Evolutionary conservation across 768 basidiomycete species (phyloP), one percentile per base, ranked within the genome.

Genomic region (Serendipita indica): DNA sequence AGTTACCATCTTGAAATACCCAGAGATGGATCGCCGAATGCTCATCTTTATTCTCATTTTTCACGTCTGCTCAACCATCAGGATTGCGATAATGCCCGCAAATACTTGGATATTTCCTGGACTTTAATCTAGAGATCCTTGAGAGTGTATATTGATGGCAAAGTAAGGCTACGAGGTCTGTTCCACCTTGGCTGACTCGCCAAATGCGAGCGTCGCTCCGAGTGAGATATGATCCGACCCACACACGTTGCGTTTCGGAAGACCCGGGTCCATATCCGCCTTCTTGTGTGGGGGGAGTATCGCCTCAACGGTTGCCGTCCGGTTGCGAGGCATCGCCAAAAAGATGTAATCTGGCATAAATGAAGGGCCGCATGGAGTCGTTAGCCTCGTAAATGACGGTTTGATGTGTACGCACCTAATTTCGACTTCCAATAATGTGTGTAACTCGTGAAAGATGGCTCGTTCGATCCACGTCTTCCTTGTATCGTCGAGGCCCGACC

Each of bases 151-250:
- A n/a, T n/a, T n/a, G n/a, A n/a, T n/a, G n/a, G n/a, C n/a, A n/a
- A n/a, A n/a, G n/a, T n/a, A n/a, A n/a, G n/a, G n/a, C n/a, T n/a
- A n/a, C n/a, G n/a, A n/a, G n/a, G n/a, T n/a, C 35, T n/a, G 10
- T 37, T 37, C 35, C 35, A 10, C n/a, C 35, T 10, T 10, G 35
- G 10, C 35, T 37, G 35, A 10, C n/a, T n/a, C n/a, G n/a, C 10
- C n/a, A 7, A 59, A 49, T 30, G 33, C 65, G 10, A 92, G 67
- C 62, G 89, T 84, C 2, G 79, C 80, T 32, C 79, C 81, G 12
- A 98, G 73, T 2, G 85, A 84, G 60, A 89, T 74, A 67, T 96
- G 94, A 70, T 97, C 94, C 64, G 85, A 88, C 7, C 86, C 87
- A 65, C 84, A 86, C 45, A 94, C 72, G 13, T 79, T 80, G 63